Percentiles rank a stretch among this genome's conserved stretches.
phyloP scores from a whole-genome alignment of 345 rosid genomes.

The Theobroma cacao region DNA sequence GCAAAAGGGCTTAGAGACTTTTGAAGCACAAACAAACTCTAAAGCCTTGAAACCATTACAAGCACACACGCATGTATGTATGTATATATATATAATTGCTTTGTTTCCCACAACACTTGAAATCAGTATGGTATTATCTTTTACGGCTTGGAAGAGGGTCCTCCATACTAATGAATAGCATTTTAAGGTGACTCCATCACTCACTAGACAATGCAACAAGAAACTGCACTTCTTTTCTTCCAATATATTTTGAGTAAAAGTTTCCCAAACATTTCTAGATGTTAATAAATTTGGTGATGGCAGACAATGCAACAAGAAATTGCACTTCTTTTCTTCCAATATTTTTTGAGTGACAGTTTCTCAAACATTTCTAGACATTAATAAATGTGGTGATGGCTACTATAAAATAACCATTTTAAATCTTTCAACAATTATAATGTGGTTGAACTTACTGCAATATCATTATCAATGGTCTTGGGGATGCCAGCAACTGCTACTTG shows the following conservation, averaged over 20 bases:
- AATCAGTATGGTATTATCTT: neutral
- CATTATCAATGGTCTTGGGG: conserved; percentile 92
- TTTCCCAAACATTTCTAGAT: neutral
- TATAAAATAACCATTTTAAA: neutral
- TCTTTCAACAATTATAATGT: conserved; percentile 11
- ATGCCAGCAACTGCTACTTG: conserved; percentile 84
- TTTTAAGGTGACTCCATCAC: neutral
- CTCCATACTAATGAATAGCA: neutral
- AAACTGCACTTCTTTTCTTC: neutral
- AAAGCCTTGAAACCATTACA: neutral
- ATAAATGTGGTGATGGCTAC: neutral
- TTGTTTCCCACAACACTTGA: neutral
- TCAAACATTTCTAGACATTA: neutral
- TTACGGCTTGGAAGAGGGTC: neutral
- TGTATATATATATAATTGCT: neutral
- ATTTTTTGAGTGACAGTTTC: neutral
- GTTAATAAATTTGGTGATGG: no score
- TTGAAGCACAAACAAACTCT: neutral
- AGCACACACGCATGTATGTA: no score
- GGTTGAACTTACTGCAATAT: conserved; percentile 67
- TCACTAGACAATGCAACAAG: neutral
- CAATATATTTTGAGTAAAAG: neutral
- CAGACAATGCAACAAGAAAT: no score
- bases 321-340: neutral
- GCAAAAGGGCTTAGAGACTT: neutral